phyloP scores from a whole-genome alignment of 148 eudicot species.

The Silene conica region DNA sequence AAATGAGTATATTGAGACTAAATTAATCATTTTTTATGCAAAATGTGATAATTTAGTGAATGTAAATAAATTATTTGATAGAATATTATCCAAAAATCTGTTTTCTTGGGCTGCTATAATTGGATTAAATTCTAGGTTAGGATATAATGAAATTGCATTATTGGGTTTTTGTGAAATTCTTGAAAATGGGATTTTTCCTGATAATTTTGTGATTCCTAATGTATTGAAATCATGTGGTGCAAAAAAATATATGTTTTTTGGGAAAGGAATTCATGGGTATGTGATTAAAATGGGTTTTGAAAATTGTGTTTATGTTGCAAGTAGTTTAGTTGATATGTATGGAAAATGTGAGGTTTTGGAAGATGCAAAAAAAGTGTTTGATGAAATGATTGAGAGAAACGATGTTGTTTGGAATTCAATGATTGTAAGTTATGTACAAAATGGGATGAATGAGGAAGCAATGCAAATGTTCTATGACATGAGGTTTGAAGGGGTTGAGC shows the following conservation, averaged over 20 bases:
- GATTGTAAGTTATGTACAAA: slow-evolving; percentile 51
- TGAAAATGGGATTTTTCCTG: slow-evolving; percentile 38
- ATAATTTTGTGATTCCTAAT: slow-evolving; percentile 43
- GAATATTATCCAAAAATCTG: slow-evolving; percentile 26
- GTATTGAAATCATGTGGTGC: slow-evolving; percentile 60
- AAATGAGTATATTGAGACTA: slow-evolving; percentile 51
- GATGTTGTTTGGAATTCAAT: slow-evolving; percentile 50
- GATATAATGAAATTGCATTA: slow-evolving; percentile 32
- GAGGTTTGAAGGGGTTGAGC: slow-evolving; percentile 46
- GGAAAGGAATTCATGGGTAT: slow-evolving; percentile 53
- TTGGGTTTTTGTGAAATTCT: slow-evolving; percentile 34
- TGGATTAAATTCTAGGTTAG: slow-evolving; percentile 40
- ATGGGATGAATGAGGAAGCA: slow-evolving; percentile 51
- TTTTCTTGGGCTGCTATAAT: slow-evolving; percentile 59
- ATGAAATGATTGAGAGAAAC: slow-evolving; percentile 45
- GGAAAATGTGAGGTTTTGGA: slow-evolving; percentile 50
- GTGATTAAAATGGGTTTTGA: slow-evolving; percentile 39
- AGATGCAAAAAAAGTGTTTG: slow-evolving; percentile 42
- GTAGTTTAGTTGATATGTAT: slow-evolving; percentile 63
- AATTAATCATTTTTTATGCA: slow-evolving; percentile 51
- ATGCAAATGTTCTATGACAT: slow-evolving; percentile 40
- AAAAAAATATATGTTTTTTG: slow-evolving; percentile 26
- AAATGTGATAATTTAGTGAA: slow-evolving; percentile 42
- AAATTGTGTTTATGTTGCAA: slow-evolving; percentile 47
- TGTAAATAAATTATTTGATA: slow-evolving; percentile 28